Percentiles rank a stretch among this genome's conserved stretches.
Conservation (phyloP, 306 rosid genomes). For the Cajanus cajan region DNA sequence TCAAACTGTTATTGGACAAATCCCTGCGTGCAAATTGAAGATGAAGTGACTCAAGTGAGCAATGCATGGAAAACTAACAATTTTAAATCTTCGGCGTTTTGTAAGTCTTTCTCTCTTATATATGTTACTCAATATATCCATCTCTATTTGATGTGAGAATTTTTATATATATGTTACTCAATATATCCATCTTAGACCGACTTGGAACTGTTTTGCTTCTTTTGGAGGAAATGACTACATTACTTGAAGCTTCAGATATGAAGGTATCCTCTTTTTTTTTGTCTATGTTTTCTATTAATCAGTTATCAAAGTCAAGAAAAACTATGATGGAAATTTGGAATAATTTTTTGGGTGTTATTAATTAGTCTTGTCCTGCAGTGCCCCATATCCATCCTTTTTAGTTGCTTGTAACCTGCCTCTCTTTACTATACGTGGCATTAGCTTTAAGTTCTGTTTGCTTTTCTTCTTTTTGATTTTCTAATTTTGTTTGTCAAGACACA, state of each 20-base stretch:
- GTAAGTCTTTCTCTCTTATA: no score
- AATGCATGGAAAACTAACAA: neutral
- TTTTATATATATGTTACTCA: no score
- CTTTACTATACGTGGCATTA: neutral
- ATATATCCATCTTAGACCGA: no score
- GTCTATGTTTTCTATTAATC: neutral
- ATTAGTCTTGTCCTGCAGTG: neutral
- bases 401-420: neutral
- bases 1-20: neutral
- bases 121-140: no score
- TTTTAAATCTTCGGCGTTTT: no score
- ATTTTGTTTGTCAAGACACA: neutral
- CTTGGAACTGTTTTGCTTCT: conserved; percentile 69
- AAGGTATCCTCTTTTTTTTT: conserved; percentile 45
- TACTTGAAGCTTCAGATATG: conserved; percentile 54
- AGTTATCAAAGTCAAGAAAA: neutral
- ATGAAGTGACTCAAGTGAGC: neutral
- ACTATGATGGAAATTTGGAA: neutral
- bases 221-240: conserved; percentile 66
- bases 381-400: neutral
- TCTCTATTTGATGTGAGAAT: no score
- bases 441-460: neutral
- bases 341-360: neutral
- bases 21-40: neutral
- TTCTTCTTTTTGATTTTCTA: conserved; percentile 1